Conservation (phyloP, 1,284 basidiomycete genomes). For the Acaromyces ingoldii region DNA sequence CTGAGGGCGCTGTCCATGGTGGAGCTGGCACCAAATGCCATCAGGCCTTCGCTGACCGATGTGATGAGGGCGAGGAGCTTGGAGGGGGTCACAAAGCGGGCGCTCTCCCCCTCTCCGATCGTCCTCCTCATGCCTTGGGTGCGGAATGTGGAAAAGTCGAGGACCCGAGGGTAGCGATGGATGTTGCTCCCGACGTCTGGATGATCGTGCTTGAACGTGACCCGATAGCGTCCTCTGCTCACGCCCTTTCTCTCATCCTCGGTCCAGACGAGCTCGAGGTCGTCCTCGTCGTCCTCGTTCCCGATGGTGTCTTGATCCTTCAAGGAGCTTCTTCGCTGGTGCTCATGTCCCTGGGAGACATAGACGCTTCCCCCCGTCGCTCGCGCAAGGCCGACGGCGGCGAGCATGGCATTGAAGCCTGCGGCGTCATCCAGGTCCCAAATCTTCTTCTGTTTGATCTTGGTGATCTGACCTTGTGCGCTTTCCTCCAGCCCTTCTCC, state of each 20-base stretch:
- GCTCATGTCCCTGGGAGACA: no score
- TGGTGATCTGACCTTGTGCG: background rate
- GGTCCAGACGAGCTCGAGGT: slow-evolving; percentile 38
- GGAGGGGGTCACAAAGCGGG: slow-evolving; percentile 86
- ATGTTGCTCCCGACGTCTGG: slow-evolving; percentile 14
- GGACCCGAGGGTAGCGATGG: slow-evolving; percentile 32
- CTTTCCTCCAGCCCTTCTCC: background rate
- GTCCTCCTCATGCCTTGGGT: slow-evolving; percentile 90
- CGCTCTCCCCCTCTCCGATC: slow-evolving; percentile 78
- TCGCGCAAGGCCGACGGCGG: slow-evolving; percentile 42
- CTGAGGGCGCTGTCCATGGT: slow-evolving; percentile 49
- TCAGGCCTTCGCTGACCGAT: slow-evolving; percentile 34
- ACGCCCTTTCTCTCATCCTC: slow-evolving; percentile 22
- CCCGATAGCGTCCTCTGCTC: slow-evolving; percentile 33
- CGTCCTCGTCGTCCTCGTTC: slow-evolving; percentile 23
- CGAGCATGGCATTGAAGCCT: slow-evolving; percentile 40
- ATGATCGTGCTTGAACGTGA: slow-evolving; percentile 23
- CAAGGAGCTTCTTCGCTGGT: background rate
- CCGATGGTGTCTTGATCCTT: slow-evolving; percentile 2
- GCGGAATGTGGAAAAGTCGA: slow-evolving; percentile 78
- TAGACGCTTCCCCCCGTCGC: slow-evolving; percentile 23
- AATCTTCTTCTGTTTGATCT: slow-evolving; percentile 1
- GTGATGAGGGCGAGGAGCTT: slow-evolving; percentile 58
- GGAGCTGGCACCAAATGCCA: slow-evolving; percentile 45
- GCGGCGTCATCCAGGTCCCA: slow-evolving; percentile 27